Percentiles rank a stretch among this genome's conserved stretches.
These are phyloP conservation scores for Aschersonia sp. DNA, from an alignment of 2,329 filamentous ascomycete species.

Conservation along the genomic window DNA sequence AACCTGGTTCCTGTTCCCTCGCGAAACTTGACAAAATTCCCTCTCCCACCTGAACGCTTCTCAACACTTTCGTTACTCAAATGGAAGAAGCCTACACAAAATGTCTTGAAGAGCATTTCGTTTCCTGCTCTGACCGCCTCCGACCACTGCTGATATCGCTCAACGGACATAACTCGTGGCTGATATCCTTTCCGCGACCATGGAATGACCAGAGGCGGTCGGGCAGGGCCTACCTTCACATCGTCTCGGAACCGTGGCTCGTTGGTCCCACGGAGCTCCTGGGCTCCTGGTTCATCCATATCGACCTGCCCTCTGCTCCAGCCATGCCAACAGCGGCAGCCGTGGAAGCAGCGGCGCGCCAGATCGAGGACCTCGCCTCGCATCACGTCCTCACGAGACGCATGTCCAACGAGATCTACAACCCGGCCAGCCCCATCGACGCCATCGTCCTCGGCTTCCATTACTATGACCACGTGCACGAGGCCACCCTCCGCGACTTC, in stretches of 20 bases:
- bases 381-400: slow-evolving; percentile 3
- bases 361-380: slow-evolving; percentile 5
- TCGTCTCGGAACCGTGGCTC: slow-evolving; percentile 20
- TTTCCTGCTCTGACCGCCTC: slow-evolving; percentile 4
- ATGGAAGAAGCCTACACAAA: slow-evolving; percentile 5
- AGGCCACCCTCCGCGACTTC: slow-evolving; percentile 5
- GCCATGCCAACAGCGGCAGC: slow-evolving; percentile 4
- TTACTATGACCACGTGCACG: slow-evolving; percentile 5
- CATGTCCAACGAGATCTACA: slow-evolving; percentile 6
- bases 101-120: slow-evolving; percentile 7
- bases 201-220: slow-evolving; percentile 6
- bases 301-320: slow-evolving; percentile 6
- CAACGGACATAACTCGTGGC: slow-evolving; percentile 20
- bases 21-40: no score
- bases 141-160: slow-evolving; percentile 15
- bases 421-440: slow-evolving; percentile 5
- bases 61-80: neutral
- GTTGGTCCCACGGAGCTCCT: slow-evolving; percentile 9
- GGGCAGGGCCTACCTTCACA: slow-evolving; percentile 14
- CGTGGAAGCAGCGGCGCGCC: slow-evolving; percentile 4
- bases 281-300: slow-evolving; percentile 9
- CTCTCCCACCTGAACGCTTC: no score
- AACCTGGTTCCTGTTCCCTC: no score
- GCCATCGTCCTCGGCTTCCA: slow-evolving; percentile 4
- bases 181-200: slow-evolving; percentile 17